Evolutionary conservation across 2,329 filamentous ascomycete species (phyloP).

Genomic region (Aspergillus hiratsukae): DNA sequence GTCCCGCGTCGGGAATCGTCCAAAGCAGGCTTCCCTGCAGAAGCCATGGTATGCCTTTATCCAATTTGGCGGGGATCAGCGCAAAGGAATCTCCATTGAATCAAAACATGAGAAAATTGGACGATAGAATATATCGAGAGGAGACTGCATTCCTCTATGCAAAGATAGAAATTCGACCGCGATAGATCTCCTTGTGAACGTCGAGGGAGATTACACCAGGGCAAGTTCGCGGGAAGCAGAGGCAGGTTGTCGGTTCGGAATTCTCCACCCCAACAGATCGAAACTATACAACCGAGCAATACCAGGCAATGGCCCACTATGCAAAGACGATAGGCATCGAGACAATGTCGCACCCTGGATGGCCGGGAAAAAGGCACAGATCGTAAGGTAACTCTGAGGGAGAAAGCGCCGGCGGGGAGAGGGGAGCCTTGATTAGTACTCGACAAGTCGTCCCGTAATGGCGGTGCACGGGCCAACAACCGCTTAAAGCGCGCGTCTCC

Average conservation of each 20-base stretch:
- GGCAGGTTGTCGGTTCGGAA: neutral
- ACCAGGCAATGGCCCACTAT: conserved; percentile 8
- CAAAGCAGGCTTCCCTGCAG: conserved; percentile 39
- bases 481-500: conserved; percentile 16
- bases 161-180: conserved; percentile 13
- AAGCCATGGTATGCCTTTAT: conserved; percentile 37
- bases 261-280: conserved; percentile 6
- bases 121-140: conserved; percentile 24
- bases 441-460: neutral
- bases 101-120: conserved; percentile 23
- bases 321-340: conserved; percentile 6
- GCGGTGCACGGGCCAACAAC: conserved; percentile 9
- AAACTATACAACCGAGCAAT: conserved; percentile 4
- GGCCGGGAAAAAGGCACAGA: conserved; percentile 10
- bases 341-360: conserved; percentile 15
- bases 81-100: conserved; percentile 39
- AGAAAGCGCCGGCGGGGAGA: conserved; percentile 17
- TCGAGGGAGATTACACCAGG: conserved; percentile 1
- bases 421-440: conserved; percentile 11
- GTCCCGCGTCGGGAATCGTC: conserved; percentile 44
- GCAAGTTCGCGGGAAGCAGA: conserved; percentile 1
- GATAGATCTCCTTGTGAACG: neutral
- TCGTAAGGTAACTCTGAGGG: conserved; percentile 12
- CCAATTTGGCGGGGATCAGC: conserved; percentile 33
- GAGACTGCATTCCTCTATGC: conserved; percentile 36